phyloP scores from a whole-genome alignment of 1,284 basidiomycete species.

The Cystobasidiaceae sp. region DNA sequence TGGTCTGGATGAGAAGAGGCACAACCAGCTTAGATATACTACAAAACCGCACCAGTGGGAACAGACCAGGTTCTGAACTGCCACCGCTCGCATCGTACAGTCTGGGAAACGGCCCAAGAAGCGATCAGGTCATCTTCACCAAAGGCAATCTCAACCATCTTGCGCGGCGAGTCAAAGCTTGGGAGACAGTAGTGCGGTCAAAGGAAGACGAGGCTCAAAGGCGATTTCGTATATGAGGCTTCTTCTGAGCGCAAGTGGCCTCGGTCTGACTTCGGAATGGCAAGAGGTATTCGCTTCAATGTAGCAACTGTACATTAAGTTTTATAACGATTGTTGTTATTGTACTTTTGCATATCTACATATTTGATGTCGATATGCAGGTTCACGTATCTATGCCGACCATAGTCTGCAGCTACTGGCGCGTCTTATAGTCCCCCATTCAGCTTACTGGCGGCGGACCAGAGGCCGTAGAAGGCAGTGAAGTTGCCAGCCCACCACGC shows the following conservation, averaged over 20 bases:
- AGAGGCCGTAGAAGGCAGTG: conserved; percentile 17
- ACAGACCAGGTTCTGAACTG: background rate
- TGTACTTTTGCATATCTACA: too few relatives aligned
- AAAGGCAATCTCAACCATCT: conserved; percentile 16
- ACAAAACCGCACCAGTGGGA: background rate
- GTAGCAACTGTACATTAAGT: too few relatives aligned
- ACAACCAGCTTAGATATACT: background rate
- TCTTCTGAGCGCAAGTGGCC: too few relatives aligned
- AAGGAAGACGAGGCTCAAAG: conserved; percentile 13
- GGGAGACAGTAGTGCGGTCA: conserved; percentile 14
- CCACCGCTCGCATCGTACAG: background rate
- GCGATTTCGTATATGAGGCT: too few relatives aligned
- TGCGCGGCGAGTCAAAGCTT: background rate
- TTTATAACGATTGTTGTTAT: too few relatives aligned
- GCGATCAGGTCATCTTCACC: conserved; percentile 19
- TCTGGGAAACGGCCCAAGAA: background rate
- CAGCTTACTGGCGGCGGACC: conserved; percentile 2
- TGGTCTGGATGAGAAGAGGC: conserved; percentile 8
- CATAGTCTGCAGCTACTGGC: too few relatives aligned
- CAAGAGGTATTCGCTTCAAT: too few relatives aligned
- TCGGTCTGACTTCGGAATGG: too few relatives aligned
- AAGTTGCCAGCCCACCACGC: conserved; percentile 29
- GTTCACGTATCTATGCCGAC: too few relatives aligned
- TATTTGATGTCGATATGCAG: too few relatives aligned
- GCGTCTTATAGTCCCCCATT: background rate